Base-by-base conservation (phyloP, 2,329 filamentous ascomycete genomes). In the Neofusicoccum sp. region DNA sequence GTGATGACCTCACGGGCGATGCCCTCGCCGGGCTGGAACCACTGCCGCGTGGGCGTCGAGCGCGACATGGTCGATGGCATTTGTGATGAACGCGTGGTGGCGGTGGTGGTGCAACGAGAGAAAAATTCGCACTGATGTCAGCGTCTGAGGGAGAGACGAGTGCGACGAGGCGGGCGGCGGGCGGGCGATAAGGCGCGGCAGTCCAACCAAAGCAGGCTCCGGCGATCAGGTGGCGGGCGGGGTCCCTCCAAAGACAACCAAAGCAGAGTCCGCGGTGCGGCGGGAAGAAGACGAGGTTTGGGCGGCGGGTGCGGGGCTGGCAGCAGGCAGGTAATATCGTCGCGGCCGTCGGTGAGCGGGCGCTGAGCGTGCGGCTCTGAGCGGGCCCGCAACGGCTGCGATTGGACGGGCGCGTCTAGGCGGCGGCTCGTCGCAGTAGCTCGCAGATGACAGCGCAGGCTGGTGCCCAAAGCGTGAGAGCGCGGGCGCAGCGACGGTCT, bases 1-100 rank as follows among this genome's bases (percentile, higher is more conserved):
- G 80, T 80, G 67, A 83, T 83, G 71, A 83, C 80, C 72, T 82
- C 78, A 69, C 81, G 72, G 63, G 80, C 78, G 69, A 83, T 83
- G 71, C 80, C 81, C 52, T 81, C 79, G 66, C 77, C 80, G 12
- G 77, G 76, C 67, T 81, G 76, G 69, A 81, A 83, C 80, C 80
- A 83, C 73, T 81, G 76, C 47, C 74, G 73, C 39, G 73, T 78
- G 9, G 61, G 61, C 8, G 52, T 72, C 74, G 72, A 63, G 71
- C 50, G 61, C 39, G 64, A 64, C 62, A 66, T 65, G 28, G 41
- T 61, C 56, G 58, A 58, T 50, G 63, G 60, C 71, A 75, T 75
- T 56, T 44, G 52, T n/a, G 3, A 12, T 2, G 1, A 29, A 39
- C 33, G 22, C 39, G 33, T 14, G 65, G 64, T 68, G 72, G 67